phyloP scores from a whole-genome alignment of 2,329 filamentous ascomycete species.

The Colletotrichum tabaci region DNA sequence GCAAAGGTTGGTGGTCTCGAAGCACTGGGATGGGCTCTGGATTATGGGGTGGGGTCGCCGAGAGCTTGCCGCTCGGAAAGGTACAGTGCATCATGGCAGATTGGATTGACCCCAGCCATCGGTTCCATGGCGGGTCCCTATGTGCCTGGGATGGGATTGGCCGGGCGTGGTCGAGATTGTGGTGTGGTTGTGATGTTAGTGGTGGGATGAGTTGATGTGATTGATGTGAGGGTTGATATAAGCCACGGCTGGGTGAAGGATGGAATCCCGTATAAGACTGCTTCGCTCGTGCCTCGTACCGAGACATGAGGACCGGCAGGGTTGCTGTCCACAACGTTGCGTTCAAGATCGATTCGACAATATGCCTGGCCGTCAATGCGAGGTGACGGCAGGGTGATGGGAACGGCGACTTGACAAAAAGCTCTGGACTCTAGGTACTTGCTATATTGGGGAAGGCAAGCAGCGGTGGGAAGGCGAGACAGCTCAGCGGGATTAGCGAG shows the following conservation, averaged over 20 bases:
- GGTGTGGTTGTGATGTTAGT: slow-evolving; percentile 21
- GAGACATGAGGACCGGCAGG: slow-evolving; percentile 13
- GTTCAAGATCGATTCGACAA: slow-evolving; percentile 21
- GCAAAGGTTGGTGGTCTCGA: slow-evolving; percentile 25
- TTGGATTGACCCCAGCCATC: slow-evolving; percentile 12
- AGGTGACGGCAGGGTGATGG: slow-evolving; percentile 36
- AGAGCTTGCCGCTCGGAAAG: slow-evolving; percentile 13
- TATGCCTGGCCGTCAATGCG: slow-evolving; percentile 32
- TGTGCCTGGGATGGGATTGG: slow-evolving; percentile 12
- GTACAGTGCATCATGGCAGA: slow-evolving; percentile 1
- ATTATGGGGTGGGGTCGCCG: slow-evolving; percentile 29
- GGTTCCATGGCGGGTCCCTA: slow-evolving; percentile 5
- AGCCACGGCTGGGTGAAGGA: slow-evolving; percentile 1
- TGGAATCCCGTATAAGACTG: slow-evolving; percentile 6
- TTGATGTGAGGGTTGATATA: slow-evolving; percentile 1
- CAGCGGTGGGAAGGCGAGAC: slow-evolving; percentile 12
- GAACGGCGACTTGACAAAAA: slow-evolving; percentile 15
- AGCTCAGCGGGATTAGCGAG: slow-evolving; percentile 9
- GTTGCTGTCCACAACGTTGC: background rate
- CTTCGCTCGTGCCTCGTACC: slow-evolving; percentile 14
- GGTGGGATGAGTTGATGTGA: slow-evolving; percentile 32
- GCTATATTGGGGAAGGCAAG: background rate
- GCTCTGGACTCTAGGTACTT: slow-evolving; percentile 16
- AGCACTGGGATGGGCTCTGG: slow-evolving; percentile 21
- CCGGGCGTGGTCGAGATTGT: background rate